Evolutionary conservation across 345 rosid species (phyloP).

Genomic region (Iberis pinnata): DNA sequence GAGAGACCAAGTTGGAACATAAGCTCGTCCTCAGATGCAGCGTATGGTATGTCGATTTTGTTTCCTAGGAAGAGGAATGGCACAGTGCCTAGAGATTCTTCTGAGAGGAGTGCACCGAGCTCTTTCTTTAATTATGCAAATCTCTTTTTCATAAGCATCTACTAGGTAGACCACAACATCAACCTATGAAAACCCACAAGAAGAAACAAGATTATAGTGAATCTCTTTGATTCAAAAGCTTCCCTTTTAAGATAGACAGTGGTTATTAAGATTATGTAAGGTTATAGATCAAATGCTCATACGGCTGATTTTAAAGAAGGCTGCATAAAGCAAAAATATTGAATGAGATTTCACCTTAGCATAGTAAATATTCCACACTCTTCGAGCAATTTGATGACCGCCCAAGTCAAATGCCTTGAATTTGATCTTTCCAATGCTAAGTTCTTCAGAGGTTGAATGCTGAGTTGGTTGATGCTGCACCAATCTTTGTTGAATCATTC

Average conservation of each 20-base stretch:
- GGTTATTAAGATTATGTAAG: too few relatives aligned
- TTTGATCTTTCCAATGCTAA: slow-evolving; percentile 73
- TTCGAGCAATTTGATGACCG: slow-evolving; percentile 79
- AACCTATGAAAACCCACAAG: slow-evolving; percentile 36
- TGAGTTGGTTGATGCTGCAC: slow-evolving; percentile 85
- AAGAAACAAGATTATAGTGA: too few relatives aligned
- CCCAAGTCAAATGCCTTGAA: slow-evolving; percentile 83
- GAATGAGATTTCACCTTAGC: slow-evolving; percentile 55
- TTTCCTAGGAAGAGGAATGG: slow-evolving; percentile 12
- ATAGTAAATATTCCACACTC: slow-evolving; percentile 81
- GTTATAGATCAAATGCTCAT: neutral
- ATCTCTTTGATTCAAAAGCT: too few relatives aligned
- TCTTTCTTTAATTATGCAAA: slow-evolving; percentile 14
- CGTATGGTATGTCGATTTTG: slow-evolving; percentile 31
- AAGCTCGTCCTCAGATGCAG: slow-evolving; percentile 67
- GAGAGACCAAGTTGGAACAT: too few relatives aligned
- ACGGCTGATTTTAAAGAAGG: too few relatives aligned
- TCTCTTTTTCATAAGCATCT: slow-evolving; percentile 60
- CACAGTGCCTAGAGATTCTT: slow-evolving; percentile 6
- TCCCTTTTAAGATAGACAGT: neutral
- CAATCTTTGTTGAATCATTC: slow-evolving; percentile 43
- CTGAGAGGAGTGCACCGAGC: slow-evolving; percentile 14
- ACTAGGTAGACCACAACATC: slow-evolving; percentile 64
- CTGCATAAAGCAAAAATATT: too few relatives aligned
- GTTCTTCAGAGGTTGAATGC: slow-evolving; percentile 76